phyloP scores from a whole-genome alignment of 306 rosid genomes.

The Cercis canadensis region DNA sequence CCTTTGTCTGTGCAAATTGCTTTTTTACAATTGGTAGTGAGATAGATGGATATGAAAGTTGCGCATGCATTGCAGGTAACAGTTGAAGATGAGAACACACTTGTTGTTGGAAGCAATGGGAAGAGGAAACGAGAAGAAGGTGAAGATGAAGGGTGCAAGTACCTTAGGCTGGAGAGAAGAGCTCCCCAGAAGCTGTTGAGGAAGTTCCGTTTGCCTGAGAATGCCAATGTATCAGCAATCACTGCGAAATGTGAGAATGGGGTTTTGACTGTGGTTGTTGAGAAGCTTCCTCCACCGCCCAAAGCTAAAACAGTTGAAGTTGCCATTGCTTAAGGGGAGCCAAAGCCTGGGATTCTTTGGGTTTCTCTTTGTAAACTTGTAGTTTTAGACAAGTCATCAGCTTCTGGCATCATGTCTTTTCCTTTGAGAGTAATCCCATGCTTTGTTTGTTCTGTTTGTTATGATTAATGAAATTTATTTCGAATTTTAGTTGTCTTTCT shows the following conservation, averaged over 20 bases:
- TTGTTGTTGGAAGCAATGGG: conserved; percentile 59
- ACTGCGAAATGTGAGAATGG: conserved; percentile 74
- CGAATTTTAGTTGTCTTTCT: no score
- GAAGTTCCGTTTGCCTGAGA: conserved; percentile 62
- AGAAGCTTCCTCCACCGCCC: conserved; percentile 35
- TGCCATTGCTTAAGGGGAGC: no score
- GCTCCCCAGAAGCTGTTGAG: conserved; percentile 50
- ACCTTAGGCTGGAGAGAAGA: conserved; percentile 62
- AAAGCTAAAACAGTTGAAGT: no score
- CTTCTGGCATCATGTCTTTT: no score
- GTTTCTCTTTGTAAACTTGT: no score
- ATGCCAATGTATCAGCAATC: conserved; percentile 56
- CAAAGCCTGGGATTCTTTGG: no score
- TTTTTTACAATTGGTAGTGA: no score
- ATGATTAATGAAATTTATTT: no score
- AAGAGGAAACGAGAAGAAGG: conserved; percentile 67
- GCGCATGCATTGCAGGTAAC: conserved; percentile 39
- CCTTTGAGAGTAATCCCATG: no score
- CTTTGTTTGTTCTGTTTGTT: no score
- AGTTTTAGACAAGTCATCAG: no score
- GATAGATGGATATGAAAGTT: background rate
- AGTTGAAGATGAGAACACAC: conserved; percentile 60
- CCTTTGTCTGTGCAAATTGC: background rate
- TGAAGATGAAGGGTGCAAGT: conserved; percentile 78
- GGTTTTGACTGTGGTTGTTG: conserved; percentile 59